Conservation (phyloP, 768 basidiomycete genomes). For the Leccinum variicolor region DNA sequence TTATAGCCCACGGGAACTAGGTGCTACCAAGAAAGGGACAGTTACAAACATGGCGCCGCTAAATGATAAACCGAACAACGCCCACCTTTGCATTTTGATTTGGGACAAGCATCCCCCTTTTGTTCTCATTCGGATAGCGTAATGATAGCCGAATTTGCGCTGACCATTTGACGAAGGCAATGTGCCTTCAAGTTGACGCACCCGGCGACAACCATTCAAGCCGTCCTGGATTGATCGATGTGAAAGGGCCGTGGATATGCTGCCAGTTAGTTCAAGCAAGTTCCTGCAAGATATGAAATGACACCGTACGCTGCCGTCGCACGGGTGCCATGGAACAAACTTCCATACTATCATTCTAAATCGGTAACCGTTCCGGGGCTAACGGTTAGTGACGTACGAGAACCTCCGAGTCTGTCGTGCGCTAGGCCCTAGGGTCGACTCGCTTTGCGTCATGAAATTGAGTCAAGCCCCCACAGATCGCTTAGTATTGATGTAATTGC, state of each 20-base stretch:
- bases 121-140: neutral
- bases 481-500: neutral
- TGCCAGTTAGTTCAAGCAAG: neutral
- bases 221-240: neutral
- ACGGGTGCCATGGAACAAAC: neutral
- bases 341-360: neutral
- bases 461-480: neutral
- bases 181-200: neutral
- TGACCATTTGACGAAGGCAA: neutral
- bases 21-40: constrained; percentile 17
- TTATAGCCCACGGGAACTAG: constrained; percentile 22
- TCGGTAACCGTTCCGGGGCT: neutral
- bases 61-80: constrained; percentile 21
- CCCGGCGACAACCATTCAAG: neutral
- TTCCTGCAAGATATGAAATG: neutral
- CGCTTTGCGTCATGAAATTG: neutral
- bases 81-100: constrained; percentile 4
- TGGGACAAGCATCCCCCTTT: neutral
- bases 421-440: neutral
- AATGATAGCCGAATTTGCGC: neutral
- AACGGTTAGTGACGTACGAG: neutral
- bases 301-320: neutral
- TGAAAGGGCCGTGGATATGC: neutral
- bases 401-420: no score
- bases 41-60: constrained; percentile 6